Evolutionary conservation across 106 monocot genomes (phyloP), one percentile per base, ranked within the genome.

Genomic region (Vanilla planifolia): DNA sequence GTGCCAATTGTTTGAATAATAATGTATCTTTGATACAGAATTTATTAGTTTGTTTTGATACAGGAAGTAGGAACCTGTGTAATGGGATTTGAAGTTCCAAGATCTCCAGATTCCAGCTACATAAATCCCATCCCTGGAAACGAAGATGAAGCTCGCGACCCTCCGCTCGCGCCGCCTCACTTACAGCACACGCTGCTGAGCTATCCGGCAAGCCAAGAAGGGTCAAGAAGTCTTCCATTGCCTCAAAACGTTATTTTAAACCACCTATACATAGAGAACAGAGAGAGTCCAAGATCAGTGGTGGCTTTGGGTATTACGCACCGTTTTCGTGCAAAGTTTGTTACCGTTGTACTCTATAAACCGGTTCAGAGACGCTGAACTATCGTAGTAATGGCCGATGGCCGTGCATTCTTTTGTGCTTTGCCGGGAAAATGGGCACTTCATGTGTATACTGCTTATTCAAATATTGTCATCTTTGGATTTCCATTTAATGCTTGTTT

Each of bases 261-360:
- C 56, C 95, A 96, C 67, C 79, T 96, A 22, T 96, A 96, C 78
- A 81, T 96, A 25, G 95, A 96, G 72, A 96, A 96, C 71, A 66
- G 81, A 44, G 94, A 95, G 32, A 65, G 61, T 34, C 80, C 86
- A 2, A 83, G 90, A 61, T 87, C 95, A 0, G 86, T 96, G 0
- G 85, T 96, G 23, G 89, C 86, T 45, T 40, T 90, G 55, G 94
- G 94, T 3, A 83, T 90, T 52, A 90, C 89, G 25, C 94, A 95
- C 47, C 71, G 86, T 1, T 86, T 78, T 67, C 82, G 80, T 8
- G 65, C 83, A 1, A 95, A 95, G 42, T 95, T 65, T 70, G 83
- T 89, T 30, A 95, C 89, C 0, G 83, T 95, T 36, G 80, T 95
- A 43, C 75, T 95, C 23, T 95, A 95, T 39, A 95, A 95, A 74